These are phyloP conservation scores for Aureobasidium vineae DNA, from an alignment of 2,329 filamentous ascomycete species.

Conservation along the genomic window DNA sequence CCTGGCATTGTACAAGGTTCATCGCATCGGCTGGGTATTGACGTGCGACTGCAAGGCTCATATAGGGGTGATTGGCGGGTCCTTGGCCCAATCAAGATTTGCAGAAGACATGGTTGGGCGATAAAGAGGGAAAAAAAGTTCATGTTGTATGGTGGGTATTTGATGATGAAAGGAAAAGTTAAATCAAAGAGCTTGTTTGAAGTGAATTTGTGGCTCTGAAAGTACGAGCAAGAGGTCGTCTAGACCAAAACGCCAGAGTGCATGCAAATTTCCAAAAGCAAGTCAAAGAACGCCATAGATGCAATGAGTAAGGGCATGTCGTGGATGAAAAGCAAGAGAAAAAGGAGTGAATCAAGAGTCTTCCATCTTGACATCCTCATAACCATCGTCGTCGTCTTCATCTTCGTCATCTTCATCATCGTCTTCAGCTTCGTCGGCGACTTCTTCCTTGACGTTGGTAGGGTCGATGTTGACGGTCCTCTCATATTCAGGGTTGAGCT, in stretches of 20 bases:
- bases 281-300: background rate
- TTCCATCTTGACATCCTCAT: conserved; percentile 43
- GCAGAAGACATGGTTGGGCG: too few relatives aligned
- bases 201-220: background rate
- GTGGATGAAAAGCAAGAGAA: background rate
- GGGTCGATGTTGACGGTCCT: conserved; percentile 54
- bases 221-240: background rate
- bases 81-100: too few relatives aligned
- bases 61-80: too few relatives aligned
- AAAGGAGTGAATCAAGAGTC: conserved; percentile 11
- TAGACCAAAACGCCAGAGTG: conserved; percentile 2
- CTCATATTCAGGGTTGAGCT: conserved; percentile 69
- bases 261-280: background rate
- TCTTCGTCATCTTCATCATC: conserved; percentile 50
- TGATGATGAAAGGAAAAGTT: background rate
- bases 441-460: conserved; percentile 51
- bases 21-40: background rate
- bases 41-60: background rate
- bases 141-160: conserved; percentile 7
- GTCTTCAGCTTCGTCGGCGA: conserved; percentile 40
- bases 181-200: background rate
- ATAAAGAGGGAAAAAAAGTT: background rate
- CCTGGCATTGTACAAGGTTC: background rate
- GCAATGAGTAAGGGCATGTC: background rate
- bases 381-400: conserved; percentile 53